Evolutionary conservation across 345 rosid genomes (phyloP).

Genomic region (Isatis tinctoria): DNA sequence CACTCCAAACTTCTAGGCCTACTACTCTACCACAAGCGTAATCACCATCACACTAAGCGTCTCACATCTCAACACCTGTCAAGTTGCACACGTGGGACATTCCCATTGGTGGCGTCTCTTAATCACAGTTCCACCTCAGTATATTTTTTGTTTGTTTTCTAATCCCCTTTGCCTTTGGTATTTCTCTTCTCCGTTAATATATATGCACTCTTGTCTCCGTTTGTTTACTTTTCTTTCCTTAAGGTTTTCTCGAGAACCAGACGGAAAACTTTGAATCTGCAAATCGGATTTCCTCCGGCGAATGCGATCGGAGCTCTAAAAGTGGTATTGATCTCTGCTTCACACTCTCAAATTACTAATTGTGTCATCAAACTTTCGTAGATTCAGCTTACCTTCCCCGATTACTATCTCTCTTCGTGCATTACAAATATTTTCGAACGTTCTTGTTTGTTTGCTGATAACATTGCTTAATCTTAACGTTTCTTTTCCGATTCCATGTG

Average conservation of each 20-base stretch:
- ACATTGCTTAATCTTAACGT: slow-evolving; percentile 3
- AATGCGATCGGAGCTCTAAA: slow-evolving; percentile 33
- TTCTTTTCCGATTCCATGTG: not conserved
- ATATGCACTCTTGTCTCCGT: not conserved
- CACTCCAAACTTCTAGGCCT: slow-evolving; percentile 20
- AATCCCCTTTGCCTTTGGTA: not conserved
- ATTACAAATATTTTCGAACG: not conserved
- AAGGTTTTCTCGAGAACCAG: not conserved
- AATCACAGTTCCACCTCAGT: slow-evolving; percentile 24
- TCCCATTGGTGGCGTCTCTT: not conserved
- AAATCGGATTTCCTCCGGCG: slow-evolving; percentile 19
- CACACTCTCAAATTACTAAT: not conserved
- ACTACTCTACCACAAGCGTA: slow-evolving; percentile 10
- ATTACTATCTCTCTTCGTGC: not conserved
- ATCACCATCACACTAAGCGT: slow-evolving; percentile 29
- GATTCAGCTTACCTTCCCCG: not conserved
- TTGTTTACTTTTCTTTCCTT: not conserved
- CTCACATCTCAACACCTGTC: slow-evolving; percentile 21
- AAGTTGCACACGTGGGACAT: not conserved
- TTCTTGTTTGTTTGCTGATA: not conserved
- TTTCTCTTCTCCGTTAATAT: slow-evolving; percentile 8
- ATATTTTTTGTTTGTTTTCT: not conserved
- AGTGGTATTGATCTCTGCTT: slow-evolving; percentile 8
- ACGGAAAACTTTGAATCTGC: slow-evolving; percentile 19
- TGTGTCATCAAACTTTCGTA: not conserved